phyloP scores from a whole-genome alignment of 2,329 filamentous ascomycete species.

The Cytospora schulzeri region DNA sequence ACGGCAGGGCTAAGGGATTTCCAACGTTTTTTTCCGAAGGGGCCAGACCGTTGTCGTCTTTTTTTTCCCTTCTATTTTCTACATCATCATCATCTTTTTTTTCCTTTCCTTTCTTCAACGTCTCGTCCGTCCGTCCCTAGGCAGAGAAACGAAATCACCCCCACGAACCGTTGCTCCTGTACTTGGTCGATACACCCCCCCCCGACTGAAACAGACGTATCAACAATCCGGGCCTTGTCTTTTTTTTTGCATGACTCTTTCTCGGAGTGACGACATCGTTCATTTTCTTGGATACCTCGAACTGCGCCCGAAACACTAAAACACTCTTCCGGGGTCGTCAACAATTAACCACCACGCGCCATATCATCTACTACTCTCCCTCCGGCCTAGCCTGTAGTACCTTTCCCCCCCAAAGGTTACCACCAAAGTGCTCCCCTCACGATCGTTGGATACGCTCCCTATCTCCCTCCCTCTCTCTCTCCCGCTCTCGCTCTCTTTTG shows the following conservation, averaged over 20 bases:
- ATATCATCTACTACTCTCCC: constrained; percentile 2
- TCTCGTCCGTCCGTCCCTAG: too few species aligned
- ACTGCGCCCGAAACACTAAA: constrained; percentile 14
- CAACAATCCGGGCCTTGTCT: constrained; percentile 4
- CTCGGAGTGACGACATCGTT: constrained; percentile 21
- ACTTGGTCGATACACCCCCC: constrained; percentile 9
- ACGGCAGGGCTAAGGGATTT: not conserved
- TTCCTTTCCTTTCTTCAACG: not conserved
- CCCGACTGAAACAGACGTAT: constrained; percentile 10
- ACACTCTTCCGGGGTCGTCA: not conserved
- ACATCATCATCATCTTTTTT: not conserved
- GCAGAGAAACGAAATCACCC: not conserved
- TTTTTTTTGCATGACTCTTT: constrained; percentile 19
- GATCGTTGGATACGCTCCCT: constrained; percentile 2
- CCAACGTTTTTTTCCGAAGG: not conserved
- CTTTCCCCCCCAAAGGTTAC: constrained; percentile 11
- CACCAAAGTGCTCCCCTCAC: constrained; percentile 14
- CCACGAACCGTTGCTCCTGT: constrained; percentile 1
- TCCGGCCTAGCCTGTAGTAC: constrained; percentile 1
- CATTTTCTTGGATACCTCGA: constrained; percentile 17
- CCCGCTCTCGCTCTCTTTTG: not conserved
- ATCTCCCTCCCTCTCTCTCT: too few species aligned
- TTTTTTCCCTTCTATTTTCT: not conserved
- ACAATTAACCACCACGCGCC: constrained; percentile 4
- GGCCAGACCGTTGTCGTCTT: not conserved